Base-by-base conservation (phyloP, 2,329 filamentous ascomycete genomes). In the Plectosphaerella cucumerina region DNA sequence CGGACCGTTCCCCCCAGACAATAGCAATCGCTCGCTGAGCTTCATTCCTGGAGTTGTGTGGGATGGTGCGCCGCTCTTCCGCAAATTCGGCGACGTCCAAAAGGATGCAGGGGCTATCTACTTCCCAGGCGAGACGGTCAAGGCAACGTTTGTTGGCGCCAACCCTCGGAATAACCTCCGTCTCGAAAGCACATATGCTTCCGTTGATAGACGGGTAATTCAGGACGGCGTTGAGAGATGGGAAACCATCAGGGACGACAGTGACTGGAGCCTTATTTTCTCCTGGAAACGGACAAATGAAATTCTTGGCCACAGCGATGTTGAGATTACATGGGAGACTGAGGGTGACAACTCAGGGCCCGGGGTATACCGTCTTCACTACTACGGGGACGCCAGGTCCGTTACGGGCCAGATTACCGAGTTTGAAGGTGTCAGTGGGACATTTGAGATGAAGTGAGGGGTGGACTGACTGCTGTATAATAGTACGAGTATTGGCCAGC, bases 141-240 rank as follows among this genome's bases (percentile, higher is more conserved):
- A 70, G 5, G 88, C 80, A 0, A 84, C 75, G 0, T 97, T 97
- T 64, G 80, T 91, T 1, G 92, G 88, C 17, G 91, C 91, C 4
- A 96, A 96, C 61, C 92, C 92, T 9, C 80, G 92, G 47, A 97
- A 96, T 66, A 87, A 95, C 55, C 77, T 96, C 42, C 81, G 84
- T 3, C 81, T 90, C 1, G 91, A 90, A 62, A 78, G 77, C 12
- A 96, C 87, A 0, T 96, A 86, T 63, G 87, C 87, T 0, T 81
- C 86, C 0, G 81, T 96, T 0, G 90, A 97, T 72, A 75, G 74
- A 59, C 72, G 80, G 20, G 66, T 15, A 54, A 59, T 12, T 3
- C 14, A 61, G 15, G 26, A 45, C 2, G 51, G 48, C 18, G 59
- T 62, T 11, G 55, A 53, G 22, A 59, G 58, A 2, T 96, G 92